Evolutionary conservation across 2,329 filamentous ascomycete genomes (phyloP), one percentile per base, ranked within the genome.

Genomic region (Colletotrichum sp.): DNA sequence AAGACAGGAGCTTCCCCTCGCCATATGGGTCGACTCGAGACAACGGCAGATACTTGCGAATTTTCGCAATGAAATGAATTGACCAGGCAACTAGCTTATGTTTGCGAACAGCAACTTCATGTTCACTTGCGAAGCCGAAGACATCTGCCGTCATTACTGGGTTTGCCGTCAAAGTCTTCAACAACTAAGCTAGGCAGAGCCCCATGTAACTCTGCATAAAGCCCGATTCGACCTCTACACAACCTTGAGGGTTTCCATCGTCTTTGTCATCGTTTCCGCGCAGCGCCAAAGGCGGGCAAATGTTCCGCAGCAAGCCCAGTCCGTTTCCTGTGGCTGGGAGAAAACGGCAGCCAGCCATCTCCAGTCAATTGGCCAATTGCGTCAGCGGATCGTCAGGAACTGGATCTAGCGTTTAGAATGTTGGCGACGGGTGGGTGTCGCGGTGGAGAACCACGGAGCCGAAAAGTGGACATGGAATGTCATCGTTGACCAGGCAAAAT

Each of bases 381-480:
- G 70, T 68, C 64, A 44, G 71, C 28, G 26, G 73, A 73, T 75
- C 64, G 66, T 68, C 73, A 73, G 73, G 70, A 65, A 73, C 70
- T 73, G 65, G 70, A 44, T 30, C 71, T 68, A 57, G 67, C 28
- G 68, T 39, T 15, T 39, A 18, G 24, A 63, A 75, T 72, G 69
- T 75, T 72, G 73, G 63, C 64, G 65, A 57, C 44, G 44, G 44
- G 44, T 48, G 44, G 44, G 9, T n/a, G 10, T 48, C 44, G 24
- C 30, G 57, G 70, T 69, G 74, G 74, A 65, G 70, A 62, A 71
- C 30, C 52, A 65, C 59, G 65, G 26, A 59, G 36, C 55, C 39
- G 59, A 24, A 72, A 65, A 72, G 73, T 68, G 69, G 73, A 57
- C 69, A 59, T 18, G 57, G 64, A 73, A 75, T 75, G 74, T 75